Conservation (phyloP, 305 asterid species). For the Fraxinus floribunda region DNA sequence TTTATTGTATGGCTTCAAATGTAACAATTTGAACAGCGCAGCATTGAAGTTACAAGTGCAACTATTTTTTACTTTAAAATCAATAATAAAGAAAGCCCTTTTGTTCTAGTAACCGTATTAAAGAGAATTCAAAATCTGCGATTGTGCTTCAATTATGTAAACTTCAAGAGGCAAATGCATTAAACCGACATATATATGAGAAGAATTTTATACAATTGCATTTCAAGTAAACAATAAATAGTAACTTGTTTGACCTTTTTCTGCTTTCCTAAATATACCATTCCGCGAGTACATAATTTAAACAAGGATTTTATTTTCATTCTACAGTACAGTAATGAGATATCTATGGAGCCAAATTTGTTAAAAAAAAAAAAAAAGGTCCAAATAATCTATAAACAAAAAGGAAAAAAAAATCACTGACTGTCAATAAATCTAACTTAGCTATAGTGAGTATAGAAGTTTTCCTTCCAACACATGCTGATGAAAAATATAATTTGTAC, state of each 20-base stretch:
- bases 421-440: not conserved
- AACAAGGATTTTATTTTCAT: not conserved
- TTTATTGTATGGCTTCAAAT: not conserved
- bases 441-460: not conserved
- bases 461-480: not conserved
- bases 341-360: not conserved
- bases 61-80: not conserved
- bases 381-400: not conserved
- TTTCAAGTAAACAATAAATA: not conserved
- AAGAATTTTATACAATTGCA: not conserved
- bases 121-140: not conserved
- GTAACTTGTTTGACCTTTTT: not conserved
- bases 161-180: not conserved
- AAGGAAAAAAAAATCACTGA: not conserved
- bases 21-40: not conserved
- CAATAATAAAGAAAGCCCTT: not conserved
- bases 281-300: not conserved
- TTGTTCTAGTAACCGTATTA: not conserved
- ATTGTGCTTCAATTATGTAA: not conserved
- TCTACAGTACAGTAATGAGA: not conserved
- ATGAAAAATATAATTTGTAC: not conserved
- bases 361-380: too few relatives aligned
- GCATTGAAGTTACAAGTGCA: not conserved
- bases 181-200: not conserved
- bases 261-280: not conserved